phyloP scores from a whole-genome alignment of 495 filamentous ascomycete species.

The Cercophora newfieldiana region DNA sequence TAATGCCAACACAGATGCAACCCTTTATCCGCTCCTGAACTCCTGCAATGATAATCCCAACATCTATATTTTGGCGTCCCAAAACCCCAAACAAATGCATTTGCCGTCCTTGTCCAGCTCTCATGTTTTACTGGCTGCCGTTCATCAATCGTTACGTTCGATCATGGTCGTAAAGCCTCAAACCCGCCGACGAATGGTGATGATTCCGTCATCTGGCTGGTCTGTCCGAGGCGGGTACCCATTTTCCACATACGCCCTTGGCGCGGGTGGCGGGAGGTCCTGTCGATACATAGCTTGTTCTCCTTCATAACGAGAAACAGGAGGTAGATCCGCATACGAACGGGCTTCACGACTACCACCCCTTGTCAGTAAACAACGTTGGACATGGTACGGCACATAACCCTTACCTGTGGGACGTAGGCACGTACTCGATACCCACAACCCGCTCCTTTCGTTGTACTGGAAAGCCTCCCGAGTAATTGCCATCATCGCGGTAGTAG shows the following conservation, averaged over 20 bases:
- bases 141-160: neutral
- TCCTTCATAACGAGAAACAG: neutral
- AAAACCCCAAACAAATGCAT: neutral
- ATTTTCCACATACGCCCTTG: neutral
- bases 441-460: conserved; percentile 29
- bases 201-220: neutral
- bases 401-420: neutral
- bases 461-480: neutral
- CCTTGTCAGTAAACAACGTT: neutral
- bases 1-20: conserved; percentile 12
- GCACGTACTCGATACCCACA: conserved; percentile 12
- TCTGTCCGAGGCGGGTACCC: neutral
- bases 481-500: neutral
- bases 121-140: neutral
- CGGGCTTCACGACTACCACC: neutral
- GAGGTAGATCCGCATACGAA: neutral
- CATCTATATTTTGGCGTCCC: neutral
- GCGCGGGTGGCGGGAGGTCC: neutral
- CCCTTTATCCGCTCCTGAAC: neutral
- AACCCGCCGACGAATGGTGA: neutral
- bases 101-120: neutral
- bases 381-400: neutral
- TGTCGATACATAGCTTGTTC: neutral
- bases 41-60: neutral
- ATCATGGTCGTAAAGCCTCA: neutral